Base-by-base conservation (phyloP, 169 alveolate genomes). In the Cryptosporidium ryanae region DNA sequence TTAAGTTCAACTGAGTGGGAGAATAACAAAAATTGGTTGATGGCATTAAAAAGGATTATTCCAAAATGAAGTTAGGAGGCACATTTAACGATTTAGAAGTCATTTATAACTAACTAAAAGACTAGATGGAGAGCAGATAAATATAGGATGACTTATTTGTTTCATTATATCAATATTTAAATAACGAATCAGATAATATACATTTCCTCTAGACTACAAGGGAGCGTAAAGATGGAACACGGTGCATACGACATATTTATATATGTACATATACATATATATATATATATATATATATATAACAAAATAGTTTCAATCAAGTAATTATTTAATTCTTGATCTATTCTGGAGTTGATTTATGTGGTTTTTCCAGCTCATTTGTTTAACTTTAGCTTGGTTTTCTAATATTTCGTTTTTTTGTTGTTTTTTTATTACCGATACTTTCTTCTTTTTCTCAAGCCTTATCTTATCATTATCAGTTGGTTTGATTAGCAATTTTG, bases 1-100 rank as follows among this genome's bases (percentile, higher is more conserved):
- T 82, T 94, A 81, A 93, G 94, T 66, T 83, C 95, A 38, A 94
- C 91, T 13, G 84, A 92, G 25, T 94, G 96, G 96, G 93, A 93
- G 49, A 82, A 70, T 43, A 94, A 94, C 89, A 94, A 94, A 66
- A 63, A 92, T 71, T 94, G 96, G 96, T 67, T 83, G 17, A 83
- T 83, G 91, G 91, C 87, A 38, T 65, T 83, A 25, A 61, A 81
- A 50, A 46, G 91, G 7, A 63, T 83, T 15, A 66, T 83, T 31
- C 91, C 91, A 12, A 76, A 76, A 46, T 52, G 31, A 23, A 2
- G 70, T 21, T 21, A 8, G 13, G 64, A 2, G 2, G 2, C 7
- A 2, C 8, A 38, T 38, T 38, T 38, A 38, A 10, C 8, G 3
- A 6, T 38, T 38, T 34, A 6, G 6, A 34, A 34, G 46, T 34